phyloP scores from a whole-genome alignment of 257 asterid genomes.

The Rhazya stricta region DNA sequence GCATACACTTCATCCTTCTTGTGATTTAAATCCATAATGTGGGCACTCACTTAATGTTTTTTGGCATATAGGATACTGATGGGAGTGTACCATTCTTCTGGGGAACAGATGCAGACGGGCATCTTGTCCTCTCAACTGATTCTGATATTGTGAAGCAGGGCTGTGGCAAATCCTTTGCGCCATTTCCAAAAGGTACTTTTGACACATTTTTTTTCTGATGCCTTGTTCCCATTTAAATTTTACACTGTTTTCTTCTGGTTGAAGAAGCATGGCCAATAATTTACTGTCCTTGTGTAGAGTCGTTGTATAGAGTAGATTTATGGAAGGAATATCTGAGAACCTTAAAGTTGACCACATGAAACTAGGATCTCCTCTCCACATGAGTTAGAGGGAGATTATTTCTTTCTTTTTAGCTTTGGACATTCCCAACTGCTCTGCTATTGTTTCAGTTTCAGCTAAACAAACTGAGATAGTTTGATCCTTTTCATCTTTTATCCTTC shows the following conservation, averaged over 20 bases:
- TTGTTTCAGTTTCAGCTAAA: neutral
- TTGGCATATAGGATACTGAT: conserved; percentile 55
- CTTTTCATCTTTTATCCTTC: neutral
- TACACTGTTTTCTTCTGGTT: neutral
- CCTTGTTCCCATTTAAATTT: neutral
- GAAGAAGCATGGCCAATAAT: neutral
- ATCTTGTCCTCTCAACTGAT: conserved; percentile 74
- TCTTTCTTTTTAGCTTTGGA: neutral
- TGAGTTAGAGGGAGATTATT: neutral
- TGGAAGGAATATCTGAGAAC: neutral
- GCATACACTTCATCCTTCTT: neutral
- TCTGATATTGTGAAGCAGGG: conserved; percentile 70
- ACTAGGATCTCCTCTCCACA: neutral
- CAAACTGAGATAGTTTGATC: neutral
- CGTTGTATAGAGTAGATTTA: neutral
- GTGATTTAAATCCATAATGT: neutral
- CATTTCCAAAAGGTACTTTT: conserved; percentile 81
- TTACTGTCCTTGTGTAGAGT: neutral
- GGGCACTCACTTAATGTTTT: neutral
- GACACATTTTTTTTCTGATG: neutral
- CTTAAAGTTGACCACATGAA: neutral
- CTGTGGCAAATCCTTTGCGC: conserved; percentile 87
- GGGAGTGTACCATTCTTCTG: conserved; percentile 80
- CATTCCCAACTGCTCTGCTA: neutral
- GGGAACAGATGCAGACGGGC: conserved; percentile 90